Evolutionary conservation across 176 grass and related monocot genomes (phyloP).

Genomic region (Oryza australiensis): DNA sequence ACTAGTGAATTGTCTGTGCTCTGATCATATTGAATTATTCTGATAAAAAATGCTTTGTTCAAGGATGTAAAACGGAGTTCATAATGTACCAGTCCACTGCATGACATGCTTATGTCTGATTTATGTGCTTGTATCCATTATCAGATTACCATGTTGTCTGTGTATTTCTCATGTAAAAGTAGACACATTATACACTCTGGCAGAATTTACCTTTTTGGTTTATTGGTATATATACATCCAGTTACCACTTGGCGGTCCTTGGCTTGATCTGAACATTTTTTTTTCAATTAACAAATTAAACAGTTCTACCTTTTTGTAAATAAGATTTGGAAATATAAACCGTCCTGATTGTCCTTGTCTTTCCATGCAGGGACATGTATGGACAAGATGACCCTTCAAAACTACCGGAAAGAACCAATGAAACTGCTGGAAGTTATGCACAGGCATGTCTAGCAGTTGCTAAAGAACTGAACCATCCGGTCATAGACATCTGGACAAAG

Average conservation of each 20-base stretch:
- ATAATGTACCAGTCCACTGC: not conserved
- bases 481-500: constrained; percentile 84
- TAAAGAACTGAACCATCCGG: constrained; percentile 56
- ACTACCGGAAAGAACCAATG: constrained; percentile 80
- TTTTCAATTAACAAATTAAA: not conserved
- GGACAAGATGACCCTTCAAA: constrained; percentile 45
- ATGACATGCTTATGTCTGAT: not conserved
- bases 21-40: not conserved
- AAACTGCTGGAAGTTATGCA: constrained; percentile 73
- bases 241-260: not conserved
- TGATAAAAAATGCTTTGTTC: not conserved
- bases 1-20: no score
- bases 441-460: constrained; percentile 72
- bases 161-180: not conserved
- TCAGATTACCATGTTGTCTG: not conserved
- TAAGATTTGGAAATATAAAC: not conserved
- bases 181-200: not conserved
- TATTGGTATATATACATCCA: not conserved
- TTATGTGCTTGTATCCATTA: not conserved
- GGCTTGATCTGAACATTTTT: not conserved
- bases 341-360: not conserved
- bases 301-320: not conserved
- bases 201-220: not conserved
- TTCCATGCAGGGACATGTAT: constrained; percentile 47
- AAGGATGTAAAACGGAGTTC: not conserved